Conservation (phyloP, 2,329 filamentous ascomycete genomes). For the Sporothrix dimorphospora region DNA sequence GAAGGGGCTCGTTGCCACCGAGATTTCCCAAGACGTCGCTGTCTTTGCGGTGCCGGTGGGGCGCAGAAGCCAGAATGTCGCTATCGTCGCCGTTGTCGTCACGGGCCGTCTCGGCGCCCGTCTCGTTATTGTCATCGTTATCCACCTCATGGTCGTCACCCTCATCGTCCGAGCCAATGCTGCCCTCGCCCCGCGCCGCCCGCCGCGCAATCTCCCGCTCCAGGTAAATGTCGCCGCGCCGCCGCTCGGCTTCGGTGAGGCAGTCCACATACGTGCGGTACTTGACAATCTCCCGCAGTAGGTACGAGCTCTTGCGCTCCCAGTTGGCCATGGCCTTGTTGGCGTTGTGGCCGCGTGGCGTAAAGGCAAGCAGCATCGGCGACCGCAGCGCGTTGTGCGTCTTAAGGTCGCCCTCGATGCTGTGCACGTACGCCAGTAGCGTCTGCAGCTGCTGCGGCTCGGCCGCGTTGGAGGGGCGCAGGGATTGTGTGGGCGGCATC, state of each 20-base stretch:
- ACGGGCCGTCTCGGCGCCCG: slow-evolving; percentile 4
- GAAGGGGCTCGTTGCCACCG: not conserved
- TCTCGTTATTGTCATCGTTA: slow-evolving; percentile 22
- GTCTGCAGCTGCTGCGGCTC: slow-evolving; percentile 81
- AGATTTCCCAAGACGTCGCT: slow-evolving; percentile 2
- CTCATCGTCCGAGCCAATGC: slow-evolving; percentile 26
- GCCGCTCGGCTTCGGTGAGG: slow-evolving; percentile 68
- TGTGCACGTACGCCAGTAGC: slow-evolving; percentile 77
- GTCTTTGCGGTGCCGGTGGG: not conserved
- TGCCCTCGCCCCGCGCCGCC: slow-evolving; percentile 49
- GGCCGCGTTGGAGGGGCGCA: slow-evolving; percentile 77
- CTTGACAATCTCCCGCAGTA: slow-evolving; percentile 93
- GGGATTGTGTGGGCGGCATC: slow-evolving; percentile 85
- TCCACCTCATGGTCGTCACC: not conserved
- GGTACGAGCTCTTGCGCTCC: slow-evolving; percentile 92
- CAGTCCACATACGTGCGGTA: slow-evolving; percentile 94
- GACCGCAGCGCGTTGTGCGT: slow-evolving; percentile 85
- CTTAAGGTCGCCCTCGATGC: slow-evolving; percentile 82
- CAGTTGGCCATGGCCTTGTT: slow-evolving; percentile 90
- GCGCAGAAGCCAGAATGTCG: not conserved
- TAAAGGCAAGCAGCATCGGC: slow-evolving; percentile 88
- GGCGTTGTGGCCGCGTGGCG: slow-evolving; percentile 78
- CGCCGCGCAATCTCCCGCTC: slow-evolving; percentile 58
- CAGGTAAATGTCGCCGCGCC: slow-evolving; percentile 71
- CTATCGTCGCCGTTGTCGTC: slow-evolving; percentile 24